phyloP scores from a whole-genome alignment of 1,284 basidiomycete species.

The Cerrena zonata region DNA sequence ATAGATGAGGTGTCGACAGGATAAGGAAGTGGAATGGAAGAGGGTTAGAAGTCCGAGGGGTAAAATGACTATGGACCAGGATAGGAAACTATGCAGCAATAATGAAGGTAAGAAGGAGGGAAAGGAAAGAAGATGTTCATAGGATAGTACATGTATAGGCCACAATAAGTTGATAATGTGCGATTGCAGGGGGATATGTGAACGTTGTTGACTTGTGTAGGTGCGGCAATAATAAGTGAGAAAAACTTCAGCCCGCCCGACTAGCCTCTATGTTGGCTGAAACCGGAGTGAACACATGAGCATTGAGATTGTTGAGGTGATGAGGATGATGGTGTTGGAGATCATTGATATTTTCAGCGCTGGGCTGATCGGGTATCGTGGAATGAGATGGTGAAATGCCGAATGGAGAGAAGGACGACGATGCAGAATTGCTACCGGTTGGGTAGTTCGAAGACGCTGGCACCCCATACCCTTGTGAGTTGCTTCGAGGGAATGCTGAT shows the following conservation, averaged over 20 bases:
- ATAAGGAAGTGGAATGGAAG: conserved; percentile 12
- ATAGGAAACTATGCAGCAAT: neutral
- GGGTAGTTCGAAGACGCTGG: neutral
- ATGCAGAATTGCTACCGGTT: conserved; percentile 15
- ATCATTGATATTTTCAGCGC: conserved; percentile 29
- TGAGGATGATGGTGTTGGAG: neutral
- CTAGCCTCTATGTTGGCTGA: conserved; percentile 53
- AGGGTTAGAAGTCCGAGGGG: conserved; percentile 6
- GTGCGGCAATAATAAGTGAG: conserved; percentile 12
- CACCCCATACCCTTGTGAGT: conserved; percentile 31
- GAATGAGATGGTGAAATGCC: conserved; percentile 47
- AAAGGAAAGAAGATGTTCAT: conserved; percentile 11
- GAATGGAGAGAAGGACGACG: conserved; percentile 56
- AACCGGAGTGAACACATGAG: conserved; percentile 44
- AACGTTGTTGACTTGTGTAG: conserved; percentile 3
- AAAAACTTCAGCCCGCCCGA: conserved; percentile 35
- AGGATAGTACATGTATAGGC: conserved; percentile 18
- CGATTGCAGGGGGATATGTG: neutral
- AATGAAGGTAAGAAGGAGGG: neutral
- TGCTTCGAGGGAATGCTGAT: conserved; percentile 30
- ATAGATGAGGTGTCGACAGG: conserved; percentile 7
- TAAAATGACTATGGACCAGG: conserved; percentile 1
- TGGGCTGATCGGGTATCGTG: conserved; percentile 63
- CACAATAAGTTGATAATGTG: neutral
- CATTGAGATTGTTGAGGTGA: conserved; percentile 19